Conservation (phyloP, 352 stramenopile genomes). For the Phytophthora europaea region DNA sequence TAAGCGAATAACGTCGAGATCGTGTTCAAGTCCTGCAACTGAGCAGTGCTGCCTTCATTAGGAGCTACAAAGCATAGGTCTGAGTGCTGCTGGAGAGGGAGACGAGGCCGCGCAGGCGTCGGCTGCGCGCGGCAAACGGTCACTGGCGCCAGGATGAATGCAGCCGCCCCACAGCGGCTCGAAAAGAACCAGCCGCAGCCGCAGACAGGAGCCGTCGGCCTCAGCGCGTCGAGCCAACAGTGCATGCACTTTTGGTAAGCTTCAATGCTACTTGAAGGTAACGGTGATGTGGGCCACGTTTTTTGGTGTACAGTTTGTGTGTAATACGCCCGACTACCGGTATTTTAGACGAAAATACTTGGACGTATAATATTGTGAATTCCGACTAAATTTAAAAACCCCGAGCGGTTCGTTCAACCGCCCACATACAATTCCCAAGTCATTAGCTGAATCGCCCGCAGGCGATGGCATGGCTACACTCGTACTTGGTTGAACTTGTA, state of each 20-base stretch:
- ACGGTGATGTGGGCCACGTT: neutral
- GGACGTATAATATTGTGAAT: too few species aligned
- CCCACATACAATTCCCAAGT: too few species aligned
- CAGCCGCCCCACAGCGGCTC: neutral
- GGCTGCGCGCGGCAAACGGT: constrained; percentile 4
- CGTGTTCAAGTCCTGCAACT: neutral
- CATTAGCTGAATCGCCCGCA: too few species aligned
- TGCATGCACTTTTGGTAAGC: neutral
- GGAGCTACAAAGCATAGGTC: neutral
- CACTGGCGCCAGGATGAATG: constrained; percentile 1
- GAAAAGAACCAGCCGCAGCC: neutral
- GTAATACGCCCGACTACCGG: too few species aligned
- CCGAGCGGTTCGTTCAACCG: too few species aligned
- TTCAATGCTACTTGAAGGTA: constrained; percentile 3
- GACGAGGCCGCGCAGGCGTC: neutral
- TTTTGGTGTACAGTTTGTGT: neutral
- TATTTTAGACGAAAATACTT: too few species aligned
- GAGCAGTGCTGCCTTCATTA: neutral
- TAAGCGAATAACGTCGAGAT: neutral
- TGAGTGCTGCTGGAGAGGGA: neutral
- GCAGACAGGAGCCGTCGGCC: neutral
- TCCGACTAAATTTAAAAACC: too few species aligned
- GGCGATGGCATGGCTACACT: too few species aligned
- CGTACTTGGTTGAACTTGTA: too few species aligned
- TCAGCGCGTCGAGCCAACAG: neutral